These are phyloP conservation scores for Articulospora tetracladia DNA, from an alignment of 495 filamentous ascomycete species.

Conservation along the genomic window DNA sequence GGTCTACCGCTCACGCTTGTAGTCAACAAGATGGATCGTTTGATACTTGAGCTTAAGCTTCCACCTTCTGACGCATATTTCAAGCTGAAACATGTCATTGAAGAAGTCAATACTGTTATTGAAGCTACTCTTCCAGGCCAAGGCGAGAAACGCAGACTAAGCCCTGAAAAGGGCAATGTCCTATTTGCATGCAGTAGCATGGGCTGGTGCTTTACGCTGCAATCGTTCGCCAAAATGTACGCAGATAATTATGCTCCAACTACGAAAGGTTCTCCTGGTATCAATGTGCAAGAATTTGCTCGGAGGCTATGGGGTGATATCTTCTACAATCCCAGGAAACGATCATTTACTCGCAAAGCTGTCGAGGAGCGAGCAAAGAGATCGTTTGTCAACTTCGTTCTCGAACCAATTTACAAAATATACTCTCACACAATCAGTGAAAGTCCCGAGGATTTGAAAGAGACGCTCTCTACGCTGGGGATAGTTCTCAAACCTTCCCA, in stretches of 20 bases:
- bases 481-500: slow-evolving; percentile 88
- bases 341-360: slow-evolving; percentile 85
- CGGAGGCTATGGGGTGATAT: slow-evolving; percentile 91
- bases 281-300: slow-evolving; percentile 77
- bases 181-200: slow-evolving; percentile 89
- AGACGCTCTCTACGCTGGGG: slow-evolving; percentile 73
- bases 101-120: slow-evolving; percentile 95
- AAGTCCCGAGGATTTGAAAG: slow-evolving; percentile 80
- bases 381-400: slow-evolving; percentile 88
- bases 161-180: slow-evolving; percentile 96
- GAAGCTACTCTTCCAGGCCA: slow-evolving; percentile 81
- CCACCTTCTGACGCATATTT: slow-evolving; percentile 96
- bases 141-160: slow-evolving; percentile 76
- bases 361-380: slow-evolving; percentile 77
- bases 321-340: slow-evolving; percentile 86
- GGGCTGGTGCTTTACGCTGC: slow-evolving; percentile 94
- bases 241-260: slow-evolving; percentile 64
- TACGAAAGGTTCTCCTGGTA: slow-evolving; percentile 42
- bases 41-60: slow-evolving; percentile 92
- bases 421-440: slow-evolving; percentile 95
- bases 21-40: slow-evolving; percentile 94
- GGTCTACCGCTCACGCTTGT: slow-evolving; percentile 85
- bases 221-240: slow-evolving; percentile 95
- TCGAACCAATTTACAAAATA: slow-evolving; percentile 97
- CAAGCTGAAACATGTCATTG: slow-evolving; percentile 96